A percentile compares a stretch with the other conserved stretches of the same genome.
phyloP scores from a whole-genome alignment of 306 rosid species.

The Boehmeria nivea region DNA sequence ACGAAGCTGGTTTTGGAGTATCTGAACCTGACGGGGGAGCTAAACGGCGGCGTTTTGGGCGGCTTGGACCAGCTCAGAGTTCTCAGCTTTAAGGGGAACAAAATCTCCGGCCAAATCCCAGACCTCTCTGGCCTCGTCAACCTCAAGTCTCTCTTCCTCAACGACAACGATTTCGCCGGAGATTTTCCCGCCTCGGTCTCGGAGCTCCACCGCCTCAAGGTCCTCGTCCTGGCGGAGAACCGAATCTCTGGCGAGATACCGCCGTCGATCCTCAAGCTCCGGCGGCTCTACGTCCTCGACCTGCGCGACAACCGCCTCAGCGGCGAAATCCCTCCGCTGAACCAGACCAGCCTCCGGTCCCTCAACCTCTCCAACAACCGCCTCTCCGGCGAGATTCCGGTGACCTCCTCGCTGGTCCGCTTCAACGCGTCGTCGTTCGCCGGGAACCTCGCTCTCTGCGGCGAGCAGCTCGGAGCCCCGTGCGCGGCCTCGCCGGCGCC shows the following conservation, averaged over 20 bases:
- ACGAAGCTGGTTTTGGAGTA: slow-evolving; percentile 70
- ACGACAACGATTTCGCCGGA: slow-evolving; percentile 71
- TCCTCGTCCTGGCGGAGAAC: slow-evolving; percentile 54
- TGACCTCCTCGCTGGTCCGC: slow-evolving; percentile 42
- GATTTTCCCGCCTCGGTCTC: slow-evolving; percentile 58
- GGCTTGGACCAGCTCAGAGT: slow-evolving; percentile 86
- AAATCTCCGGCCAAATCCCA: slow-evolving; percentile 69
- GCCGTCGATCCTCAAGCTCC: slow-evolving; percentile 48
- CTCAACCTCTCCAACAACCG: slow-evolving; percentile 70
- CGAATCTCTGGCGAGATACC: slow-evolving; percentile 64
- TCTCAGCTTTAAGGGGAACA: slow-evolving; percentile 78
- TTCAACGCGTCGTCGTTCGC: slow-evolving; percentile 69
- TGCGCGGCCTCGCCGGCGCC: slow-evolving; percentile 43
- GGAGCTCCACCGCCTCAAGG: slow-evolving; percentile 70
- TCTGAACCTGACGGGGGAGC: slow-evolving; percentile 53
- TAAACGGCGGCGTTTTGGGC: slow-evolving; percentile 50
- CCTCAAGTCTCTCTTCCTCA: slow-evolving; percentile 73
- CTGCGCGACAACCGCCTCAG: slow-evolving; percentile 53
- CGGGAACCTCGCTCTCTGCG: slow-evolving; percentile 55
- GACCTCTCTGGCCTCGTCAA: slow-evolving; percentile 56
- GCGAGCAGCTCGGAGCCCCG: slow-evolving; percentile 40
- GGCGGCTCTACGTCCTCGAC: slow-evolving; percentile 55
- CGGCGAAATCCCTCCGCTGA: slow-evolving; percentile 65
- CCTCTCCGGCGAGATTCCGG: slow-evolving; percentile 76
- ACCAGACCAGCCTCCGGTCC: slow-evolving; percentile 74